Base-by-base conservation (phyloP, 345 rosid genomes). In the Acer negundo region DNA sequence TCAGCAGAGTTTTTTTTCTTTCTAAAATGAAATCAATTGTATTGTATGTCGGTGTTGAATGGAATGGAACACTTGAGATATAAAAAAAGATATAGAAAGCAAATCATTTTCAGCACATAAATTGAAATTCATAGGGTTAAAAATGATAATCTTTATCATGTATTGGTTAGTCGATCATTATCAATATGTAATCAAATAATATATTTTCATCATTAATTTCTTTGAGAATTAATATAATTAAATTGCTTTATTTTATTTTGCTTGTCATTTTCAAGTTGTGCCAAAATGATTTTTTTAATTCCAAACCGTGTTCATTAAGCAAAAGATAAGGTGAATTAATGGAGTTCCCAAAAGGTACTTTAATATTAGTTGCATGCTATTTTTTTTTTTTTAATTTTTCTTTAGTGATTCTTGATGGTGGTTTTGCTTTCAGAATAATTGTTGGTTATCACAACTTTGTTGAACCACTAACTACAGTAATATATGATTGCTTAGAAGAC, bases 201-300 rank as follows among this genome's bases (percentile, higher is more conserved):
- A 42, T n/a, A 70, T 70, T 75, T 65, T 53, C 76, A 65, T 63
- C 47, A 53, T 74, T 63, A 53, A 53, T 53, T 53, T 53, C 47
- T 44, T 55, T 70, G 31, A 63, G 42, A 26, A 70, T 15, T 10
- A 4, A 12, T 15, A 15, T 13, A 49, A 11, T 11, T 0, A 2
- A 51, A 53, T 53, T 49, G 1, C 5, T 44, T 31, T 72, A 44
- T 56, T 66, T 72, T 15, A 66, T 46, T 47, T 65, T 61, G 49
- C 38, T 56, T 56, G 80, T 80, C 83, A 38, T 72, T 72, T 77
- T 77, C 83, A 72, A 73, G 6, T 6, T 10, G 22, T 67, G 15
- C 35, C 9, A 22, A 58, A 67, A 70, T 53, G 31, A 35, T 35
- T 35, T 4, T 35, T 35, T 42, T 42, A 42, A 42, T 49, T 23